Evolutionary conservation across 1,139 yeast genomes (phyloP), one percentile per base, ranked within the genome.

Genomic region (Trichomonascaceae sp.): DNA sequence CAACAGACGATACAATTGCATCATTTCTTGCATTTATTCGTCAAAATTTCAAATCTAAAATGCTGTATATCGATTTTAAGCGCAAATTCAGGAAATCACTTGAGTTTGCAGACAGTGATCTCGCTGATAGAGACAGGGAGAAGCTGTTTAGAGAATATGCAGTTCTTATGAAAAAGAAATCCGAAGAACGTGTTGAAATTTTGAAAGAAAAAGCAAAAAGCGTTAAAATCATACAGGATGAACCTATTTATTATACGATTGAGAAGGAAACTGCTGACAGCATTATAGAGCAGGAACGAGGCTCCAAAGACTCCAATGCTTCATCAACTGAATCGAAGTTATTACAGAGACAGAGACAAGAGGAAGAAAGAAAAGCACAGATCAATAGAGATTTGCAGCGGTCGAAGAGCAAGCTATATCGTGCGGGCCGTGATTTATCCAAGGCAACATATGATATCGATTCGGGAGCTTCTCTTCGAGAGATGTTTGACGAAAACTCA

Each of bases 11-110:
- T 20, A 58, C 63, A 18, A 57, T 67, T 57, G 56, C 66, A 1
- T 58, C 61, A 48, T 78, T 66, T 56, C 59, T 74, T 47, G 60
- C 62, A 17, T 68, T 72, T 45, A 57, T 78, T 15, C 63, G 65
- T n/a, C 53, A 59, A n/a, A 60, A 64, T 4, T 66, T 64, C 52
- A 63, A 64, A 12, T 64, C 72, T 24, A 70, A 69, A 17, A 55
- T 66, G 47, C 70, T 73, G 49, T 80, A 73, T 57, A 61, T 73
- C n/a, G 82, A 78, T 50, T 79, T 80, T 61, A 77, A 77, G 57
- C 69, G 80, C 18, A 70, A 71, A 53, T 61, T 66, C 61, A 66
- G 73, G 24, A 65, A 63, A 10, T 64, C 64, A 7, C 59, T 64
- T 0, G 68, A 62, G 27, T 70, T 76, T 55, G 58, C 58, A 2